Conservation (phyloP, 2,329 filamentous ascomycete species). For the Clathrospora elynae region DNA sequence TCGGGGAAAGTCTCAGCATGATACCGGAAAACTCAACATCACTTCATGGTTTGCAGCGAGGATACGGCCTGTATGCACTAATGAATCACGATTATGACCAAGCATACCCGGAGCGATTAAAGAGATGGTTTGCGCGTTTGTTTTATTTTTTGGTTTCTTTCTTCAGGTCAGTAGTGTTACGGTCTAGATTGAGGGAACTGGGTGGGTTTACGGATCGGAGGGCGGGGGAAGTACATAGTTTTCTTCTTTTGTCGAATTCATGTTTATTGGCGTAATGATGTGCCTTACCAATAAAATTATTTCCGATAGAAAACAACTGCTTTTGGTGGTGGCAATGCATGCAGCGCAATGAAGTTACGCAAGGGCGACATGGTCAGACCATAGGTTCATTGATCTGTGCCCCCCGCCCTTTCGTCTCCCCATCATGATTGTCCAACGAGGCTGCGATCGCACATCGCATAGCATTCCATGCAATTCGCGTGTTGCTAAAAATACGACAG, state of each 20-base stretch:
- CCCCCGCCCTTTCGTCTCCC: not conserved
- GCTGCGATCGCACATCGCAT: too few relatives aligned
- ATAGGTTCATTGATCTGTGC: conserved; percentile 10
- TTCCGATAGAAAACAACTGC: conserved; percentile 6
- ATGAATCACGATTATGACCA: conserved; percentile 46
- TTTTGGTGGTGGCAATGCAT: conserved; percentile 9
- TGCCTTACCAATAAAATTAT: conserved; percentile 1
- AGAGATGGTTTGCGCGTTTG: not conserved
- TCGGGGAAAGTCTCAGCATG: conserved; percentile 36
- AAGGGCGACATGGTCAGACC: conserved; percentile 8
- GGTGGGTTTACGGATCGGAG: too few relatives aligned
- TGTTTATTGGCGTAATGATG: conserved; percentile 8
- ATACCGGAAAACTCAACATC: conserved; percentile 38
- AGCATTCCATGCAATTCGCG: too few relatives aligned
- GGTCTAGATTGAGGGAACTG: too few relatives aligned
- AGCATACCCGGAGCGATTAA: conserved; percentile 41
- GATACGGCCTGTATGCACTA: conserved; percentile 33
- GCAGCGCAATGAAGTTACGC: conserved; percentile 4
- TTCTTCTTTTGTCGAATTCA: conserved; percentile 9
- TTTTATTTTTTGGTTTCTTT: too few relatives aligned
- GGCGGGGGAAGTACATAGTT: conserved; percentile 18
- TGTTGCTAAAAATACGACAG: conserved; percentile 1
- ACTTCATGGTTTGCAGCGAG: conserved; percentile 30
- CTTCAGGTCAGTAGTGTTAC: too few relatives aligned
- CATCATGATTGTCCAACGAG: too few relatives aligned